phyloP scores from a whole-genome alignment of 768 basidiomycete species.

The Termitomyces sp. region DNA sequence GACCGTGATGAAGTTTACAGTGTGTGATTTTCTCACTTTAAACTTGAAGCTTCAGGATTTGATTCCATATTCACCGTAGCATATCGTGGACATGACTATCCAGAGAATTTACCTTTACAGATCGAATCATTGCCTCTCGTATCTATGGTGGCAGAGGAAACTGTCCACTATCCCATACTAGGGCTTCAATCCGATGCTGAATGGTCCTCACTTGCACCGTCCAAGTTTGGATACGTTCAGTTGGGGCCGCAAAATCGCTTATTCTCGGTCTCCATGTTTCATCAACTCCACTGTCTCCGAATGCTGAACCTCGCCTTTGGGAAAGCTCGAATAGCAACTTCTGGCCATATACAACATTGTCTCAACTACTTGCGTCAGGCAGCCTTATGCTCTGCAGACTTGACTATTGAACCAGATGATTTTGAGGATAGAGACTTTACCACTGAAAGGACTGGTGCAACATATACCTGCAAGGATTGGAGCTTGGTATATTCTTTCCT shows the following conservation, averaged over 20 bases:
- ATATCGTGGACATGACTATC: slow-evolving; percentile 17
- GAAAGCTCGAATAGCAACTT: background rate
- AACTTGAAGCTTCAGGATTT: background rate
- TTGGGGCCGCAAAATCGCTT: slow-evolving; percentile 24
- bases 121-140: slow-evolving; percentile 1
- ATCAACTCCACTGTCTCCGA: slow-evolving; percentile 34
- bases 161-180: slow-evolving; percentile 23
- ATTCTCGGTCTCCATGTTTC: slow-evolving; percentile 32
- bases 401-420: slow-evolving; percentile 34
- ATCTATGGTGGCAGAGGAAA: slow-evolving; percentile 25
- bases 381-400: slow-evolving; percentile 34
- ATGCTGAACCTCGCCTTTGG: slow-evolving; percentile 20
- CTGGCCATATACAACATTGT: slow-evolving; percentile 31
- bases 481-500: slow-evolving; percentile 17
- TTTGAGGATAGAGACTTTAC: slow-evolving; percentile 21
- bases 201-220: slow-evolving; percentile 25
- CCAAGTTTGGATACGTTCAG: slow-evolving; percentile 14
- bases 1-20: too few relatives aligned
- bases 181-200: slow-evolving; percentile 21
- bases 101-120: slow-evolving; percentile 9
- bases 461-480: slow-evolving; percentile 30
- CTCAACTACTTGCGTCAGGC: slow-evolving; percentile 36
- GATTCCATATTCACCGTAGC: slow-evolving; percentile 2
- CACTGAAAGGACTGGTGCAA: slow-evolving; percentile 19
- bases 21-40: too few relatives aligned